Percentiles rank a stretch among this genome's conserved stretches.
Evolutionary conservation across 2,329 filamentous ascomycete species (phyloP).

Genomic region (Fusarium sp.): DNA sequence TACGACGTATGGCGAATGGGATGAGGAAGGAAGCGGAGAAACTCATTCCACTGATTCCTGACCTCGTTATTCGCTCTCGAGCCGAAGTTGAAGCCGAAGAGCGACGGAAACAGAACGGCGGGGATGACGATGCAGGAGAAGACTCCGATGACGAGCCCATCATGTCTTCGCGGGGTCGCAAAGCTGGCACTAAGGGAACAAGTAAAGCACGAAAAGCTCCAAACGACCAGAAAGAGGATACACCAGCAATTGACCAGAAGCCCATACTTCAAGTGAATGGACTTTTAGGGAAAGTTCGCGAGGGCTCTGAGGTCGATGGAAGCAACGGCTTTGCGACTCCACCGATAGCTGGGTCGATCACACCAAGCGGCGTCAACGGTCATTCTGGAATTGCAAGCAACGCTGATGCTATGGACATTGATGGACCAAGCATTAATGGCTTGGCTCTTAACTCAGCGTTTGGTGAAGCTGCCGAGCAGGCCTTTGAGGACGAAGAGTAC

Average conservation of each 20-base stretch:
- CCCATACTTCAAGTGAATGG: constrained; percentile 78
- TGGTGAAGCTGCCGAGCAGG: constrained; percentile 78
- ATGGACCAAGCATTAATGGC: constrained; percentile 79
- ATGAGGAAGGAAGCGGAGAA: constrained; percentile 99
- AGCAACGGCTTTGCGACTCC: constrained; percentile 92
- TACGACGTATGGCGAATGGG: constrained; percentile 92
- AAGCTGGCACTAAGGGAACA: constrained; percentile 82
- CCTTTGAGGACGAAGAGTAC: constrained; percentile 92
- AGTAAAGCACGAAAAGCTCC: constrained; percentile 84
- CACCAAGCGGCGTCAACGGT: constrained; percentile 80
- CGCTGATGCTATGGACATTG: constrained; percentile 88
- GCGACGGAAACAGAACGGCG: constrained; percentile 87
- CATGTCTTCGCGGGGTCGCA: constrained; percentile 95
- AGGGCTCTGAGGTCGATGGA: constrained; percentile 87
- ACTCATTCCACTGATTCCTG: constrained; percentile 93
- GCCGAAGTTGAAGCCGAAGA: constrained; percentile 94
- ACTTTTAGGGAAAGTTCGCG: constrained; percentile 70
- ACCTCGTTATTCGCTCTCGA: constrained; percentile 89
- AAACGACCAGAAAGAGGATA: constrained; percentile 81
- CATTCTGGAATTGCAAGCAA: constrained; percentile 79
- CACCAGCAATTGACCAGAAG: constrained; percentile 82
- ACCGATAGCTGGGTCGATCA: constrained; percentile 80
- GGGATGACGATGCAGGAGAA: constrained; percentile 84
- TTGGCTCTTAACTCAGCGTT: constrained; percentile 75
- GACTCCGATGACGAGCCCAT: constrained; percentile 98